Conservation (phyloP, 1,284 basidiomycete genomes). For the Moesziomyces sp. region DNA sequence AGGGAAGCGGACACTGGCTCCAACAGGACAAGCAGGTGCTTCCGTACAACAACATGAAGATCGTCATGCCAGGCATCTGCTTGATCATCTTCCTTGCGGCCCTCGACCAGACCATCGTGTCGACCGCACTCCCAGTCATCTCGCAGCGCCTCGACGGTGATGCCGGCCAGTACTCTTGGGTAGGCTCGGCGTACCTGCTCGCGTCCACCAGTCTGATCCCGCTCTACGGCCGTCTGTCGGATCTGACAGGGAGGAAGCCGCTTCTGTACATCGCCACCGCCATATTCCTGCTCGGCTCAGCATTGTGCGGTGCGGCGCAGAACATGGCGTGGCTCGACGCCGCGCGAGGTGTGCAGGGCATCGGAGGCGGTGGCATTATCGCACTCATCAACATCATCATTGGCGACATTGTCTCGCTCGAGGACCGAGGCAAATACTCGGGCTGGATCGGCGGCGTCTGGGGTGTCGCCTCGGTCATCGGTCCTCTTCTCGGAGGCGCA, state of each 20-base stretch:
- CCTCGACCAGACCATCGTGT: conserved; percentile 67
- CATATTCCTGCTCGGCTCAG: conserved; percentile 82
- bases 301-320: conserved; percentile 83
- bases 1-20: conserved; percentile 45
- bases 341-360: conserved; percentile 81
- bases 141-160: conserved; percentile 39
- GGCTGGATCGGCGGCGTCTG: conserved; percentile 77
- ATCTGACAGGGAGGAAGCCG: conserved; percentile 73
- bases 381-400: conserved; percentile 77
- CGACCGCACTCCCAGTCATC: conserved; percentile 67
- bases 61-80: conserved; percentile 57
- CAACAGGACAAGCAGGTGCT: conserved; percentile 44
- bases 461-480: conserved; percentile 80
- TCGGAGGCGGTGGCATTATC: conserved; percentile 79
- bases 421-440: conserved; percentile 70
- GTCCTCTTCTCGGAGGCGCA: conserved; percentile 74
- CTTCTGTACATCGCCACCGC: conserved; percentile 77
- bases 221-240: conserved; percentile 61
- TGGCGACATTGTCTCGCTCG: conserved; percentile 80
- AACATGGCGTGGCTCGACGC: conserved; percentile 79
- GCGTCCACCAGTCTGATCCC: conserved; percentile 68
- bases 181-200: conserved; percentile 69
- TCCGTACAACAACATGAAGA: conserved; percentile 58
- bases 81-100: conserved; percentile 55
- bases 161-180: conserved; percentile 67